Evolutionary conservation across 2,329 filamentous ascomycete species (phyloP), one percentile per base, ranked within the genome.

Genomic region (Leptographium galeiforme): DNA sequence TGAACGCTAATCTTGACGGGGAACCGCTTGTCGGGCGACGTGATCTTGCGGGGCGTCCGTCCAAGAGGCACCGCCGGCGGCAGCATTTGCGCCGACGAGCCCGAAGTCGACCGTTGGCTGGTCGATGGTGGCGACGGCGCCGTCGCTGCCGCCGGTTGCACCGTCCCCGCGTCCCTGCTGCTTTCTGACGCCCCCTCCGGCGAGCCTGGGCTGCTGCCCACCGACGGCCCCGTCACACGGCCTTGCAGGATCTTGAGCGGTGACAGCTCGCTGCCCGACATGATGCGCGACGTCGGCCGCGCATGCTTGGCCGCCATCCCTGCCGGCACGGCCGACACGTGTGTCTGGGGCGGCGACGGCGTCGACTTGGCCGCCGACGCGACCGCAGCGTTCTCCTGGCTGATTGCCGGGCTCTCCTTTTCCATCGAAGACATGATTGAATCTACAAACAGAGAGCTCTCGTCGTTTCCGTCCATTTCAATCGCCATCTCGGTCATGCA

Each of bases 191-290:
- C 49, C 32, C 54, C 55, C 46, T 58, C 57, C 4, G 56, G 57
- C 34, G 57, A 59, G 1, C 48, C 58, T 8, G 58, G 53, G 48
- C 57, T 52, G 50, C 53, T 60, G 40, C 66, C 67, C 36, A 52
- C 48, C 8, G 55, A 51, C 14, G 54, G 48, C 11, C 44, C 53
- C 3, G 34, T 38, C 2, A 56, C 59, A 18, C 53, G 56, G 19
- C 51, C 57, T 50, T 69, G 63, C 39, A 81, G 68, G 49, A 81
- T 77, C 67, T 77, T 78, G 39, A 81, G 69, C 41, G 78, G 78
- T 50, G 78, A 78, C 36, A 80, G 72, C 59, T 77, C 77, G 54
- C 67, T 72, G 53, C 78, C 77, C 38, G 78, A 79, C 52, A 80
- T 66, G 58, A 81, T 73, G 57, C 78, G 73, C 25, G 76, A 79